A percentile compares a stretch with the other conserved stretches of the same genome.
phyloP scores from a whole-genome alignment of 352 stramenopile genomes.

The Phytophthora pinifolia region DNA sequence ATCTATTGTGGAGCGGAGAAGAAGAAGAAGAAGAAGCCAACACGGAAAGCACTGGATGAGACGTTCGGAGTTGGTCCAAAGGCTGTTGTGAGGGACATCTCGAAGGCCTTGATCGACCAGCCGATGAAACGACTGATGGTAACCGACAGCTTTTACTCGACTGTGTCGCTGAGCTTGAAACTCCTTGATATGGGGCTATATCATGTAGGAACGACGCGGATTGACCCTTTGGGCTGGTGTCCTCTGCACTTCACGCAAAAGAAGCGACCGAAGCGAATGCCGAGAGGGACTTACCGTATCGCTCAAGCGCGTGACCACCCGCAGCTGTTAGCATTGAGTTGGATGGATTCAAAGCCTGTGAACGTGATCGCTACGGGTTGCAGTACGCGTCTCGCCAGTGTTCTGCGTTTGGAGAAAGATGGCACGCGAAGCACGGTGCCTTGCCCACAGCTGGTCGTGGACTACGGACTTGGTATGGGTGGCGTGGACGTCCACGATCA shows the following conservation, averaged over 20 bases:
- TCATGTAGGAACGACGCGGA: conserved; percentile 14
- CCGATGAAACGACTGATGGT: conserved; percentile 6
- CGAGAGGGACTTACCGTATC: conserved; percentile 13
- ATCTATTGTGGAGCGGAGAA: conserved; percentile 14
- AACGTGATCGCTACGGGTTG: conserved; percentile 19
- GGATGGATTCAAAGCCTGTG: conserved; percentile 17
- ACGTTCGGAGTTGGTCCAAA: neutral
- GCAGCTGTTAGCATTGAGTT: conserved; percentile 5
- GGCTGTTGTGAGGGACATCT: conserved; percentile 13
- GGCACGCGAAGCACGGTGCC: neutral
- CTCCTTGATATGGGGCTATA: conserved; percentile 12
- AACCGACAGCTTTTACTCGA: conserved; percentile 19
- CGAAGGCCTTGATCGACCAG: conserved; percentile 9
- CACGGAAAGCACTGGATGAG: neutral
- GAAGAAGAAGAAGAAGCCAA: conserved; percentile 1
- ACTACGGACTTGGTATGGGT: conserved; percentile 7
- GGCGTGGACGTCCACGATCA: conserved; percentile 1
- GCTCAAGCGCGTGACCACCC: conserved; percentile 9
- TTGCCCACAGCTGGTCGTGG: neutral
- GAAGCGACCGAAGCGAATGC: conserved; percentile 8
- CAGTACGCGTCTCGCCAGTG: conserved; percentile 4
- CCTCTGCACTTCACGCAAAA: conserved; percentile 16
- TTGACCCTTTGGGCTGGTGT: conserved; percentile 14
- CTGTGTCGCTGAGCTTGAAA: conserved; percentile 7
- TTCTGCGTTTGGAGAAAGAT: conserved; percentile 8